These are phyloP conservation scores for Euphorbia tirucalli DNA, from an alignment of 345 rosid species.

Conservation along the genomic window DNA sequence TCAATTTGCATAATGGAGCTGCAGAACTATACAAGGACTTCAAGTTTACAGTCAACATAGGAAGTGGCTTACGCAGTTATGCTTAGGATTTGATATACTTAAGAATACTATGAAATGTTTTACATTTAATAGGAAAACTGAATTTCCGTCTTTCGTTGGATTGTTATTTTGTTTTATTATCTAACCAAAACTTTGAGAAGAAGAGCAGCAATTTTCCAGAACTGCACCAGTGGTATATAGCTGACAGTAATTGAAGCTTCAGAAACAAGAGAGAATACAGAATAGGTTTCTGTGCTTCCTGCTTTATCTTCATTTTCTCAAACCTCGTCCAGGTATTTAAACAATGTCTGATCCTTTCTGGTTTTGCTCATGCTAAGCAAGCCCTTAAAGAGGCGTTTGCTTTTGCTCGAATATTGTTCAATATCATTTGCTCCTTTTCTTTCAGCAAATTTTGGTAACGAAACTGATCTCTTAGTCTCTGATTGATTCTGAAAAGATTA, in stretches of 20 bases:
- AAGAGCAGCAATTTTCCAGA: too few species aligned
- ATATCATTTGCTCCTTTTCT: slow-evolving; percentile 36
- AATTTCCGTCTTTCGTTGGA: background rate
- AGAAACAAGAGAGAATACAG: background rate
- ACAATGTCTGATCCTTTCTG: slow-evolving; percentile 32
- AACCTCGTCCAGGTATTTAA: slow-evolving; percentile 37
- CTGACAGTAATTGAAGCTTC: background rate
- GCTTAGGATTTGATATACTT: too few species aligned
- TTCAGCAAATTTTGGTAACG: slow-evolving; percentile 32
- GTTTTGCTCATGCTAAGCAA: slow-evolving; percentile 64
- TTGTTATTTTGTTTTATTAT: background rate
- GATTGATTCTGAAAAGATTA: slow-evolving; percentile 38
- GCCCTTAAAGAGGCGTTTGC: slow-evolving; percentile 60
- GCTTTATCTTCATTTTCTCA: slow-evolving; percentile 21
- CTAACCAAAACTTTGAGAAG: slow-evolving; percentile 4
- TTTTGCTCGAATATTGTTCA: slow-evolving; percentile 44
- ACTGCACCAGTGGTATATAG: background rate
- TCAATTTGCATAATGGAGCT: too few species aligned
- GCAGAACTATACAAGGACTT: too few species aligned
- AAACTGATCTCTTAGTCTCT: slow-evolving; percentile 47
- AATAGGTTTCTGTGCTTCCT: background rate
- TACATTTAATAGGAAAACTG: background rate
- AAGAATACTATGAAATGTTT: background rate
- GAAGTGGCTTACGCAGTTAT: too few species aligned
- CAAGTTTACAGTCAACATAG: too few species aligned